These are phyloP conservation scores for Fusarium cicatricum DNA, from an alignment of 2,329 filamentous ascomycete genomes.

Conservation along the genomic window DNA sequence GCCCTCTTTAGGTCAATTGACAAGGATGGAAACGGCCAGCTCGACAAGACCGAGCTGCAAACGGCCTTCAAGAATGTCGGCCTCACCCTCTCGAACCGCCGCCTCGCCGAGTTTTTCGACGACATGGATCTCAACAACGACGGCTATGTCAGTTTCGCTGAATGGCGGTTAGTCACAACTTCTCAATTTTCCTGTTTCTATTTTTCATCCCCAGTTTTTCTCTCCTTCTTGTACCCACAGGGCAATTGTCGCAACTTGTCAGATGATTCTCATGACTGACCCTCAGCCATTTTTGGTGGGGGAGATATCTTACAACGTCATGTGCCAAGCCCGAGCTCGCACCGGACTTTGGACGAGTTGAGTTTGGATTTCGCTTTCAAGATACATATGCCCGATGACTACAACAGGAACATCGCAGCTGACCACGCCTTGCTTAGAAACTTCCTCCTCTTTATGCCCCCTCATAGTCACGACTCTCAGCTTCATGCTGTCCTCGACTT, in stretches of 20 bases:
- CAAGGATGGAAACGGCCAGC: constrained; percentile 80
- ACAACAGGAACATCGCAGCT: constrained; percentile 29
- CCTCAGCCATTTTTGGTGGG: constrained; percentile 41
- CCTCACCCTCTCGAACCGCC: constrained; percentile 77
- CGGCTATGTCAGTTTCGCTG: constrained; percentile 86
- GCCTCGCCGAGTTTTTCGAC: constrained; percentile 84
- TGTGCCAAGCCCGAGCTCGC: constrained; percentile 37
- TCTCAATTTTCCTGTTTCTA: constrained; percentile 14
- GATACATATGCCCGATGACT: constrained; percentile 6
- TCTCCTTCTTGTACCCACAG: constrained; percentile 3
- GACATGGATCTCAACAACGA: constrained; percentile 92
- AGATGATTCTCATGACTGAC: constrained; percentile 40
- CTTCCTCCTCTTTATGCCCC: constrained; percentile 89
- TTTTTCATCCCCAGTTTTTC: neutral
- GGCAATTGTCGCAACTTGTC: constrained; percentile 26
- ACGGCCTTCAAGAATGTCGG: constrained; percentile 81
- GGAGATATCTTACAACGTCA: constrained; percentile 39
- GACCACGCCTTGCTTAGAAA: constrained; percentile 64
- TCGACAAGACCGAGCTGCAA: constrained; percentile 86
- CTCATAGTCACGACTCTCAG: constrained; percentile 68
- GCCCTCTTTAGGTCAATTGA: constrained; percentile 88
- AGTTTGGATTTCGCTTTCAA: constrained; percentile 1
- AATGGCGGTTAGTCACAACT: constrained; percentile 84
- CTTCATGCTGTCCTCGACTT: constrained; percentile 88
- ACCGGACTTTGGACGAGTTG: constrained; percentile 16